Conservation (phyloP, 1,284 basidiomycete genomes). For the Paramarasmius palmivorus region DNA sequence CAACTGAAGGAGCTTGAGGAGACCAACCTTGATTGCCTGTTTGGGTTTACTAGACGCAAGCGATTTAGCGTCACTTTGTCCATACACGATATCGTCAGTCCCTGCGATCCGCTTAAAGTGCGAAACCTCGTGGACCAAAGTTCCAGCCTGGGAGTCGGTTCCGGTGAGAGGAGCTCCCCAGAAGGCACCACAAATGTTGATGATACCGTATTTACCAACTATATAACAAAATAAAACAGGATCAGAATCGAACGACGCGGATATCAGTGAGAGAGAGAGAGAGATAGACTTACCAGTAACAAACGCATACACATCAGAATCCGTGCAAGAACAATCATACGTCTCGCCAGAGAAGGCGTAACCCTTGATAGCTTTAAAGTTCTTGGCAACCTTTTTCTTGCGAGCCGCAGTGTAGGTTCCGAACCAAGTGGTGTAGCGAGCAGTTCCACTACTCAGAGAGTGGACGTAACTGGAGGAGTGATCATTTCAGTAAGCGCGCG, state of each 20-base stretch:
- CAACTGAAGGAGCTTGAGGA: neutral
- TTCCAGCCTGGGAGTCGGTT: conserved; percentile 44
- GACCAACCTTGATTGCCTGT: conserved; percentile 28
- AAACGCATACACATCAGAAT: conserved; percentile 42
- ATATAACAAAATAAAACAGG: neutral
- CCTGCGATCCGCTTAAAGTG: conserved; percentile 48
- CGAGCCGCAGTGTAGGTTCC: conserved; percentile 40
- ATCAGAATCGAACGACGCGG: neutral
- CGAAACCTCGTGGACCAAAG: conserved; percentile 44
- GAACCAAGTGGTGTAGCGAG: conserved; percentile 52
- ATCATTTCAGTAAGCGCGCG: neutral
- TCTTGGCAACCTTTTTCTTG: conserved; percentile 37
- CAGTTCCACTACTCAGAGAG: conserved; percentile 33
- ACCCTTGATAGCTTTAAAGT: conserved; percentile 37
- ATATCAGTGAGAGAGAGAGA: neutral
- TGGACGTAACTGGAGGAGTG: conserved; percentile 28
- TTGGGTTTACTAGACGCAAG: conserved; percentile 40
- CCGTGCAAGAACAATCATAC: conserved; percentile 48
- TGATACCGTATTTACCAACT: conserved; percentile 40
- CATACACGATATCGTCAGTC: conserved; percentile 47
- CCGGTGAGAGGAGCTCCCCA: conserved; percentile 45
- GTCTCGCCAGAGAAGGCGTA: conserved; percentile 34
- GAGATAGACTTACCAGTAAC: conserved; percentile 39
- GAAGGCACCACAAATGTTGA: conserved; percentile 50
- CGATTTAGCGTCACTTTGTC: conserved; percentile 37